A percentile compares a stretch with the other conserved stretches of the same genome.
Evolutionary conservation across 768 basidiomycete species (phyloP).

Genomic region (Tylopilus balloui): DNA sequence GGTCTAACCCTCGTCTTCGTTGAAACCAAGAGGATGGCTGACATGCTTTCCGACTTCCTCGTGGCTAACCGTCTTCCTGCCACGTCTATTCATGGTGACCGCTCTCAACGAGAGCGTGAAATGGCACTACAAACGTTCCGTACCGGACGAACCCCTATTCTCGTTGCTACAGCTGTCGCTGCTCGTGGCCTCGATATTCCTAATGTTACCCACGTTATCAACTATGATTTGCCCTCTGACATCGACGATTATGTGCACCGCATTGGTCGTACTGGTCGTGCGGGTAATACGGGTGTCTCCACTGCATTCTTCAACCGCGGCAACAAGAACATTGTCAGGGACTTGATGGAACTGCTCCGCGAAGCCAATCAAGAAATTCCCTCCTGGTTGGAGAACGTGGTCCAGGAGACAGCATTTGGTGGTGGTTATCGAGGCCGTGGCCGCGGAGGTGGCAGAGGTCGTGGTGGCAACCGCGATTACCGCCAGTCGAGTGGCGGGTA

Average conservation of each 20-base stretch:
- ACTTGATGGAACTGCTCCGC: conserved; percentile 86
- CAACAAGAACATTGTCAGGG: conserved; percentile 88
- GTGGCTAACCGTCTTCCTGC: conserved; percentile 77
- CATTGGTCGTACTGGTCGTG: conserved; percentile 97
- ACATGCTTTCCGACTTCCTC: conserved; percentile 96
- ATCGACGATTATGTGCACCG: conserved; percentile 99
- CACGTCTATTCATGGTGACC: conserved; percentile 97
- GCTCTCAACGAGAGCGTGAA: conserved; percentile 97
- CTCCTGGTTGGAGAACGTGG: conserved; percentile 81
- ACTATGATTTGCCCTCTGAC: conserved; percentile 96
- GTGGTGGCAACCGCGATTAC: conserved; percentile 37
- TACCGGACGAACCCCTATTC: conserved; percentile 88
- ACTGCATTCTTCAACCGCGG: conserved; percentile 96
- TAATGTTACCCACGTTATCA: conserved; percentile 97
- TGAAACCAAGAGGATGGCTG: conserved; percentile 99
- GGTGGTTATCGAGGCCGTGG: conserved; percentile 54
- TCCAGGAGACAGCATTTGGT: conserved; percentile 75
- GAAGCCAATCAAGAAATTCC: conserved; percentile 98
- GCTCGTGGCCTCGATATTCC: conserved; percentile 99
- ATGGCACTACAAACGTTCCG: conserved; percentile 93
- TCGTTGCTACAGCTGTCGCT: conserved; percentile 98
- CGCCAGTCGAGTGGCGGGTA: conserved; percentile 27
- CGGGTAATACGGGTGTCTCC: conserved; percentile 92
- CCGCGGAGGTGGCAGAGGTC: conserved; percentile 36
- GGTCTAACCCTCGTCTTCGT: conserved; percentile 96